phyloP scores from a whole-genome alignment of 371 early-diverging fungal species.

The Globomyces sp. region DNA sequence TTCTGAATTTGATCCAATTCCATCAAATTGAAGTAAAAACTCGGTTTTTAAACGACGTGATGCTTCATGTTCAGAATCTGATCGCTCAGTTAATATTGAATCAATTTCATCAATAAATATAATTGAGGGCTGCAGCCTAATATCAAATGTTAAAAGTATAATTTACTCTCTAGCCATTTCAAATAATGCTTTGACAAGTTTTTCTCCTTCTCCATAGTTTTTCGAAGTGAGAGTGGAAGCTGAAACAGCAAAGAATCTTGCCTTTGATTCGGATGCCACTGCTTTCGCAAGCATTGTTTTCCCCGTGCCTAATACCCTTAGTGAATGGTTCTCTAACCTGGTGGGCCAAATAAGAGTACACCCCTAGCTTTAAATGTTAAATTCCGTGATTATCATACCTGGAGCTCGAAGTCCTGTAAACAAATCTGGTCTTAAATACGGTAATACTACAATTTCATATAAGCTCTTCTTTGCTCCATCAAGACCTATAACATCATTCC shows the following conservation, averaged over 20 bases:
- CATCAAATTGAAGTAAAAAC: slow-evolving; percentile 80
- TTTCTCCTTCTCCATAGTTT: slow-evolving; percentile 74
- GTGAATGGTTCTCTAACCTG: slow-evolving; percentile 63
- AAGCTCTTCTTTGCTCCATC: slow-evolving; percentile 68
- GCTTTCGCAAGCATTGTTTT: slow-evolving; percentile 52
- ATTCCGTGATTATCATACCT: too few species aligned
- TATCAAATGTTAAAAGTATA: not conserved
- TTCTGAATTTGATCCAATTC: slow-evolving; percentile 42
- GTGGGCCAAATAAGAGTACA: slow-evolving; percentile 74
- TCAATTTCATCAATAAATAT: slow-evolving; percentile 74
- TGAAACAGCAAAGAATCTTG: slow-evolving; percentile 90
- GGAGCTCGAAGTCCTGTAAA: slow-evolving; percentile 77
- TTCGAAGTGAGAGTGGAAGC: slow-evolving; percentile 97
- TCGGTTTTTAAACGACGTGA: slow-evolving; percentile 79
- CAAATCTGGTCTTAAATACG: slow-evolving; percentile 72
- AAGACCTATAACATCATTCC: slow-evolving; percentile 70
- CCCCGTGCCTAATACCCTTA: slow-evolving; percentile 4
- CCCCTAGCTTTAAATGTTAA: slow-evolving; percentile 47
- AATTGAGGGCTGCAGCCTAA: slow-evolving; percentile 53
- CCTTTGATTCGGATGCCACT: slow-evolving; percentile 87
- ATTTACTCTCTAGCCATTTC: slow-evolving; percentile 50
- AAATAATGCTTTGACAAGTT: slow-evolving; percentile 69
- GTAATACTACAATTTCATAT: slow-evolving; percentile 75
- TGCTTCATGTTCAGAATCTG: slow-evolving; percentile 75
- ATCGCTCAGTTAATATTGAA: slow-evolving; percentile 64